Evolutionary conservation across 148 eudicot species (phyloP), one percentile per base, ranked within the genome.

Genomic region (Chenopodium quinoa): DNA sequence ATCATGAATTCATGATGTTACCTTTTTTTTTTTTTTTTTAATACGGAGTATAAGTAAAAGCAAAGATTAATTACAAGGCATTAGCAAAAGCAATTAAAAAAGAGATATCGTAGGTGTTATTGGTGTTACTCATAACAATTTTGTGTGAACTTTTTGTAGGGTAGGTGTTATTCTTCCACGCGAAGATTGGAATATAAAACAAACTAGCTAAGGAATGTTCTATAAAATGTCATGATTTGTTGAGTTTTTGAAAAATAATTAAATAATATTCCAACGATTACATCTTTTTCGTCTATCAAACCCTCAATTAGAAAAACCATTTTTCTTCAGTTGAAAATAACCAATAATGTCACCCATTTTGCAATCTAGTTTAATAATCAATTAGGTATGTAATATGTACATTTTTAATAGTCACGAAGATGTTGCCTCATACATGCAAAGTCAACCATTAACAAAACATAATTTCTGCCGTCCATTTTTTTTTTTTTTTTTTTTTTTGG

Each of bases 391-490:
- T 4, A 40, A 40, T 40, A 40, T 40, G 44, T 40, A 40, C 44
- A 40, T 44, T 27, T 37, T 22, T 25, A 72, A 40, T 22, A 10
- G 2, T 37, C 74, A 20, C 20, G 9, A 7, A 19, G 54, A 72
- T 72, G 54, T 72, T 72, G 75, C 54, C 27, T 23, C n/a, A 71
- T 71, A 72, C 31, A 54, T 72, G 56, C 52, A 46, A 72, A 22
- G 40, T n/a, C 54, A 50, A 44, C 75, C 22, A 44, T 3, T 6
- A 9, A 65, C 9, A 10, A 7, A 1, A 20, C n/a, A 44, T 72
- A 9, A 0, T 72, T 40, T 46, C 7, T 44, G 54, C 56, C 56
- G 27, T 46, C 54, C 52, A 9, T n/a, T 71, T 71, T 37, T 56
- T 56, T 56, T 56, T 46, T 71, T 71, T 37, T 56, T 56, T 56